These are phyloP conservation scores for Peterozyma toletana DNA, from an alignment of 805 yeast genomes.

Conservation along the genomic window DNA sequence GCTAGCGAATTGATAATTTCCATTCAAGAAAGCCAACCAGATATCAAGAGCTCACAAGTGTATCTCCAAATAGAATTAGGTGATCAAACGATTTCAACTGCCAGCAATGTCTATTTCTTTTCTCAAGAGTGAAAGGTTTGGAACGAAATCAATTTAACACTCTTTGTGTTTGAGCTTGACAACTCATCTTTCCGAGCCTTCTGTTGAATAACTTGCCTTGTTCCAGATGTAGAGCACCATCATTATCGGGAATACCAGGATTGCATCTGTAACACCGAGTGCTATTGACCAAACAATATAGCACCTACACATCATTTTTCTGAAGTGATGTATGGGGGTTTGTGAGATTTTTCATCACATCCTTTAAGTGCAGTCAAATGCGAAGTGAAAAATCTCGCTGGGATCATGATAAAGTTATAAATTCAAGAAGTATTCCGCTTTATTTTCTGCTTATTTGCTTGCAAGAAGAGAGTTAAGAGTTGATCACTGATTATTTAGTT, in stretches of 20 bases:
- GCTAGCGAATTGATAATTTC: background rate
- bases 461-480: background rate
- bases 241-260: no score
- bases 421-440: background rate
- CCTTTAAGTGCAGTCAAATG: conserved; percentile 8
- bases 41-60: background rate
- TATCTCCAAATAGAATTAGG: background rate
- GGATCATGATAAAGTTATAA: background rate
- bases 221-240: no score
- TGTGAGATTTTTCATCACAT: background rate
- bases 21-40: no score
- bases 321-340: no score
- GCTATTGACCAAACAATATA: no score
- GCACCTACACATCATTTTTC: no score
- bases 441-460: background rate
- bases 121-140: background rate
- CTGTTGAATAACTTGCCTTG: no score
- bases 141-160: no score
- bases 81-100: background rate
- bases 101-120: background rate
- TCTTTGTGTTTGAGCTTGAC: no score
- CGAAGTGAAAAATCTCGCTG: background rate
- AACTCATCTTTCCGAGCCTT: no score
- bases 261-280: no score
- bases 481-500: no score